Conservation (phyloP, 2,329 filamentous ascomycete species). For the Fusarium torreyae region DNA sequence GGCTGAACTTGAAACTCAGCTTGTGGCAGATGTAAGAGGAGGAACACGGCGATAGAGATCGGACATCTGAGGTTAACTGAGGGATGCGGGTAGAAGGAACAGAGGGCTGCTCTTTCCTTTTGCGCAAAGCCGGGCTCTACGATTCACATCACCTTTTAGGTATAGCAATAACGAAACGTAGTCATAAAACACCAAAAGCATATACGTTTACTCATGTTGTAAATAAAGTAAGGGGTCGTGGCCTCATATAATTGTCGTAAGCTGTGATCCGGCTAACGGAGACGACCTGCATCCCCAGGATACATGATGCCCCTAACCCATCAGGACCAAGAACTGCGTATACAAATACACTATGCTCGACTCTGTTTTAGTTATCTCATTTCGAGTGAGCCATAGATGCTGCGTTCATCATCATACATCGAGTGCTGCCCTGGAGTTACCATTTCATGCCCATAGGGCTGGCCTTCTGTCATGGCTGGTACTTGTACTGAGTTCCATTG, state of each 20-base stretch:
- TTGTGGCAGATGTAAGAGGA: background rate
- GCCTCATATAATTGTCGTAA: constrained; percentile 41
- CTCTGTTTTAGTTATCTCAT: constrained; percentile 24
- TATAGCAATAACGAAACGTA: background rate
- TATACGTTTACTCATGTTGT: constrained; percentile 6
- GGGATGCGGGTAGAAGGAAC: background rate
- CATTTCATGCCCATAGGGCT: constrained; percentile 32
- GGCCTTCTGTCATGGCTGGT: constrained; percentile 27
- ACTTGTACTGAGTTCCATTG: constrained; percentile 39
- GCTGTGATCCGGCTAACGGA: constrained; percentile 31
- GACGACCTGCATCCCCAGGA: constrained; percentile 35
- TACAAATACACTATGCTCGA: constrained; percentile 23
- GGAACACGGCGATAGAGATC: background rate
- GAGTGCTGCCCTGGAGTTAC: constrained; percentile 30
- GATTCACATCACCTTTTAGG: background rate
- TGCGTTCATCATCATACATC: constrained; percentile 32
- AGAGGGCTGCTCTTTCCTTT: constrained; percentile 6
- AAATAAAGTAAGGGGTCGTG: constrained; percentile 26
- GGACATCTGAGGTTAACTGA: background rate
- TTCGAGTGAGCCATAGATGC: constrained; percentile 36
- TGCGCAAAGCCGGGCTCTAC: background rate
- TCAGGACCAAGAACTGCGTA: constrained; percentile 23
- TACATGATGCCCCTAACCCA: constrained; percentile 12
- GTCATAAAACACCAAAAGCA: background rate
- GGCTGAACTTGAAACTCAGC: background rate